Evolutionary conservation across 768 basidiomycete species (phyloP).

Genomic region (Amanita rubescens): DNA sequence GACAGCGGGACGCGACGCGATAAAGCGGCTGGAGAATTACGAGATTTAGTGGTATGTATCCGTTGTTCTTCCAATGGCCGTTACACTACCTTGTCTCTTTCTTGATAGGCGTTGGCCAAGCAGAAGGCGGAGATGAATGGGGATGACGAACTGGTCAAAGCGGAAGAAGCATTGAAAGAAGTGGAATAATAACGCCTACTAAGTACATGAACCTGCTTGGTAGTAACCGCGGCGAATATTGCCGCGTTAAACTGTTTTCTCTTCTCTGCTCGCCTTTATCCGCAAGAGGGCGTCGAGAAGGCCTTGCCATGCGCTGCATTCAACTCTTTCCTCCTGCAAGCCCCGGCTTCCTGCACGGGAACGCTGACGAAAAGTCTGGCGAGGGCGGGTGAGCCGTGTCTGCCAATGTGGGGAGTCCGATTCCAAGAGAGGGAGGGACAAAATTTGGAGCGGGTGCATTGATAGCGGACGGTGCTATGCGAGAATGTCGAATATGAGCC

Average conservation of each 20-base stretch:
- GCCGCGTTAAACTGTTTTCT: slow-evolving; percentile 17
- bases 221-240: neutral
- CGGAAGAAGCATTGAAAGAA: slow-evolving; percentile 48
- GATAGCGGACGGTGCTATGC: slow-evolving; percentile 85
- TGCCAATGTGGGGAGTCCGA: slow-evolving; percentile 46
- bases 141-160: slow-evolving; percentile 43
- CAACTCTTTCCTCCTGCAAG: slow-evolving; percentile 70
- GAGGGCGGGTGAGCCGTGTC: neutral
- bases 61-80: neutral
- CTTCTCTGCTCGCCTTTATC: slow-evolving; percentile 41
- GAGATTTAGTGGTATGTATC: slow-evolving; percentile 57
- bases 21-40: slow-evolving; percentile 54
- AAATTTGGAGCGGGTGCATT: slow-evolving; percentile 69
- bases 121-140: slow-evolving; percentile 31
- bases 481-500: slow-evolving; percentile 74
- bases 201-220: neutral
- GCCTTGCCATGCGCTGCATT: slow-evolving; percentile 72
- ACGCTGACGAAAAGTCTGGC: neutral
- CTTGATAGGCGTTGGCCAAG: slow-evolving; percentile 36
- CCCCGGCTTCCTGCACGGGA: slow-evolving; percentile 42
- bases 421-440: slow-evolving; percentile 72
- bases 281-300: slow-evolving; percentile 61
- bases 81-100: slow-evolving; percentile 1
- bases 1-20: slow-evolving; percentile 59
- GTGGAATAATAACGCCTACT: slow-evolving; percentile 7